Base-by-base conservation (phyloP, 331 rosid species). In the Cydonia oblonga region DNA sequence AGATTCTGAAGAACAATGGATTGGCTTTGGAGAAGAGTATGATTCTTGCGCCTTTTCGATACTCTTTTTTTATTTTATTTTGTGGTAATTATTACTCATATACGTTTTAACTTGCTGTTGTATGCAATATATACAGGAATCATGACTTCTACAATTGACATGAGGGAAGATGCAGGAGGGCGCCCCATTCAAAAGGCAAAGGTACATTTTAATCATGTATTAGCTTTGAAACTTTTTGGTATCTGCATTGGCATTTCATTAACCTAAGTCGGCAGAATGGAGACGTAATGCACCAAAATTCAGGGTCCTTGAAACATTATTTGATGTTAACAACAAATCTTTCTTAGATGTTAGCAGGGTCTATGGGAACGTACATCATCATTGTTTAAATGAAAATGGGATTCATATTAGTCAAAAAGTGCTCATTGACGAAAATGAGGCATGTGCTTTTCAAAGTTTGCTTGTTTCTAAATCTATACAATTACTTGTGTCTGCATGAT, bases 1-100 rank as follows among this genome's bases (percentile, higher is more conserved):
- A 84, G 73, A 84, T 84, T 23, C 56, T 84, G 68, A 81, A 84
- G 73, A 84, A 84, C 79, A 84, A 81, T 57, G 88, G 85, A 18
- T 75, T 84, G 32, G 88, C 85, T 52, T 68, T 84, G 7, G 88
- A 81, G 79, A 81, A 81, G 78, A 84, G 85, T 84, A 72, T 52
- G 82, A 20, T 44, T 70, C 72, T 69, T 52, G 22, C 16, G 38
- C 56, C 53, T 58, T 23, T 5, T 2, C 4, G 7, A 5, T 28
- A 11, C 46, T 40, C 46, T 3, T 40, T 40, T 38, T 38, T 38
- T 26, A 2, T 38, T 65, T 57, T 9, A 12, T 38, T 35, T 38
- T 70, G 15, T 15, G 11, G 42, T 57, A 13, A 38, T 9, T 11
- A 19, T 30, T 5, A 29, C 14, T 59, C 9, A 6, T n/a, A 5